Evolutionary conservation across 805 yeast species (phyloP).

Genomic region (Zygosaccharomyces bailii): DNA sequence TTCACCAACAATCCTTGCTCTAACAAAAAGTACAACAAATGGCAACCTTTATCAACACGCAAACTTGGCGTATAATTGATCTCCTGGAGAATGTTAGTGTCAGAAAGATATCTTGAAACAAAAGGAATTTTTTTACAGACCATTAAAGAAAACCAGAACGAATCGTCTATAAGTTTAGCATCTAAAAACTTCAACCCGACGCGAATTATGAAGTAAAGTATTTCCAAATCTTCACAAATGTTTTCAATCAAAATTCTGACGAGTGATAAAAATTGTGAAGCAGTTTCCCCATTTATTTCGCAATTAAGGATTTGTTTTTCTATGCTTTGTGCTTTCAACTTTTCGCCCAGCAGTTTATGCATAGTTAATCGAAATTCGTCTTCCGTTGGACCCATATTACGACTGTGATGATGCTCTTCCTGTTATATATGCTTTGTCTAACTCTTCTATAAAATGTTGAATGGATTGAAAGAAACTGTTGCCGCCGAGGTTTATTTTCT

Average conservation of each 20-base stretch:
- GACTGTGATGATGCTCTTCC: too few relatives aligned
- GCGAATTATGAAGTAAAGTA: constrained; percentile 6
- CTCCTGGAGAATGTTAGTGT: constrained; percentile 13
- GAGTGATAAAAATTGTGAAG: constrained; percentile 6
- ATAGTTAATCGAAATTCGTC: too few relatives aligned
- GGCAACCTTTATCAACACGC: constrained; percentile 10
- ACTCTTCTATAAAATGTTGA: neutral
- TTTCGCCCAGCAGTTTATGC: too few relatives aligned
- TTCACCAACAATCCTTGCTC: constrained; percentile 14
- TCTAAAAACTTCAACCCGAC: constrained; percentile 9
- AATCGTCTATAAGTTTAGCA: constrained; percentile 9
- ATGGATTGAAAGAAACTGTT: constrained; percentile 2
- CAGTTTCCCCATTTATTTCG: constrained; percentile 4
- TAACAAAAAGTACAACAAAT: constrained; percentile 14
- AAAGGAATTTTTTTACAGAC: constrained; percentile 11
- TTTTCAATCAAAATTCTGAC: constrained; percentile 1
- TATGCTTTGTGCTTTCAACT: neutral
- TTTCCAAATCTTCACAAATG: constrained; percentile 1
- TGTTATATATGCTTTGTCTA: neutral
- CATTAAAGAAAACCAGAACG: constrained; percentile 13
- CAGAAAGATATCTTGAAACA: neutral
- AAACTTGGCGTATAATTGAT: constrained; percentile 13
- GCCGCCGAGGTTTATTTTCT: constrained; percentile 13
- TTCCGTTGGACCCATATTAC: too few relatives aligned
- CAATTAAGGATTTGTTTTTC: constrained; percentile 1